Conservation (phyloP, 805 yeast genomes). For the Starmerella sp. region DNA sequence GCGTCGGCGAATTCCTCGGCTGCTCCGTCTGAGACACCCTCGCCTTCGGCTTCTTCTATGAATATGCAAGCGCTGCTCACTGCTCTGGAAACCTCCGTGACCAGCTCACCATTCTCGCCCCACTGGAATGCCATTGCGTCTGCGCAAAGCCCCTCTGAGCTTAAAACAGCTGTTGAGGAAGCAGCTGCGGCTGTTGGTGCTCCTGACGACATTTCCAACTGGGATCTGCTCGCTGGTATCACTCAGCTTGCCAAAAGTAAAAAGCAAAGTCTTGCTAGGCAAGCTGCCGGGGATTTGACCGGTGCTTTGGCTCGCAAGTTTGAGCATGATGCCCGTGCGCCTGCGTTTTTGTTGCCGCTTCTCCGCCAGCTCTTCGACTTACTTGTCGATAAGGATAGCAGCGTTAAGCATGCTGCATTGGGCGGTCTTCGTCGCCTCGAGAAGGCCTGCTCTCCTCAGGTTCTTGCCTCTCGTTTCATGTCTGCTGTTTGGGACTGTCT, state of each 20-base stretch:
- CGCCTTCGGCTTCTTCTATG: constrained; percentile 46
- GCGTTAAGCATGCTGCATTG: constrained; percentile 79
- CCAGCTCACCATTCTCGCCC: constrained; percentile 55
- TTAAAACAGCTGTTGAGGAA: constrained; percentile 42
- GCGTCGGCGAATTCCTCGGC: constrained; percentile 20
- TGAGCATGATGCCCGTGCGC: constrained; percentile 55
- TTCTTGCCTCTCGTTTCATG: constrained; percentile 59
- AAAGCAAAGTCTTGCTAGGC: constrained; percentile 63
- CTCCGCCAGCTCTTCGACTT: constrained; percentile 57
- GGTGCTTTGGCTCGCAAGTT: constrained; percentile 49
- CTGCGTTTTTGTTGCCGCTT: constrained; percentile 58
- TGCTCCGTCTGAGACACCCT: constrained; percentile 32
- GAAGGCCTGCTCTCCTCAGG: constrained; percentile 64
- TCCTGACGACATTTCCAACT: constrained; percentile 45
- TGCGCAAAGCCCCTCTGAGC: constrained; percentile 43
- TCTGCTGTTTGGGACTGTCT: constrained; percentile 53
- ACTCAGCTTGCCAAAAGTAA: constrained; percentile 62
- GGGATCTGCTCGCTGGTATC: constrained; percentile 55
- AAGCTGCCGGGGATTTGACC: constrained; percentile 55
- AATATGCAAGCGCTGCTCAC: constrained; percentile 54
- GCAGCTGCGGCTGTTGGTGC: constrained; percentile 41
- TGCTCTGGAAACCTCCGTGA: constrained; percentile 52
- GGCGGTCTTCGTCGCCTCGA: constrained; percentile 59
- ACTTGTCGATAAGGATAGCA: constrained; percentile 75
- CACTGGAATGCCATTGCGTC: constrained; percentile 41